A percentile compares a stretch with the other conserved stretches of the same genome.
Evolutionary conservation across 768 basidiomycete species (phyloP).

Genomic region (Amyloporia xantha): DNA sequence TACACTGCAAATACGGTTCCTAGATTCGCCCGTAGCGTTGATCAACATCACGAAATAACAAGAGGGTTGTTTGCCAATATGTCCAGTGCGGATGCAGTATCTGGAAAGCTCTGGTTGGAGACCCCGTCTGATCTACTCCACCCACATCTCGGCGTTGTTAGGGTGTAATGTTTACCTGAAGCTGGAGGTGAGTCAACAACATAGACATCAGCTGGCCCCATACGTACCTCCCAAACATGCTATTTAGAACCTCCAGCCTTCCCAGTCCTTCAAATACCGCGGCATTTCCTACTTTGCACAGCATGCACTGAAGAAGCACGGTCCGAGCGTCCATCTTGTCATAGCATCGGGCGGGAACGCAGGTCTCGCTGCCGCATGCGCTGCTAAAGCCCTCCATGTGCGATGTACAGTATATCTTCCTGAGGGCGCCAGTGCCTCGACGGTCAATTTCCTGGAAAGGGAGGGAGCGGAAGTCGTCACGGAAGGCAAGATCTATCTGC

Average conservation of each 20-base stretch:
- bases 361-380: conserved; percentile 64
- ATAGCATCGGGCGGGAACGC: conserved; percentile 80
- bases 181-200: conserved; percentile 59
- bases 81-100: not conserved
- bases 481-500: conserved; percentile 50
- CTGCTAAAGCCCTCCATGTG: conserved; percentile 46
- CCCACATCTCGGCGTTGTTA: conserved; percentile 45
- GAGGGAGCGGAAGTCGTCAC: conserved; percentile 55
- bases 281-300: conserved; percentile 61
- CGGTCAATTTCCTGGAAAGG: conserved; percentile 41
- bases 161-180: conserved; percentile 59
- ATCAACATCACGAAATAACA: too few species aligned
- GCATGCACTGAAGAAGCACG: conserved; percentile 42
- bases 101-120: conserved; percentile 43
- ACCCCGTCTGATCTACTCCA: conserved; percentile 63
- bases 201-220: too few species aligned
- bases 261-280: conserved; percentile 72
- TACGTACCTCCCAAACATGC: too few species aligned
- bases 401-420: conserved; percentile 68
- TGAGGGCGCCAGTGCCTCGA: conserved; percentile 40
- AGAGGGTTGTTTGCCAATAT: not conserved
- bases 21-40: too few species aligned
- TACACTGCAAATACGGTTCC: too few species aligned
- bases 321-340: conserved; percentile 51
- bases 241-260: conserved; percentile 67